phyloP scores from a whole-genome alignment of 306 rosid genomes.

The Sphenostylis stenocarpa region DNA sequence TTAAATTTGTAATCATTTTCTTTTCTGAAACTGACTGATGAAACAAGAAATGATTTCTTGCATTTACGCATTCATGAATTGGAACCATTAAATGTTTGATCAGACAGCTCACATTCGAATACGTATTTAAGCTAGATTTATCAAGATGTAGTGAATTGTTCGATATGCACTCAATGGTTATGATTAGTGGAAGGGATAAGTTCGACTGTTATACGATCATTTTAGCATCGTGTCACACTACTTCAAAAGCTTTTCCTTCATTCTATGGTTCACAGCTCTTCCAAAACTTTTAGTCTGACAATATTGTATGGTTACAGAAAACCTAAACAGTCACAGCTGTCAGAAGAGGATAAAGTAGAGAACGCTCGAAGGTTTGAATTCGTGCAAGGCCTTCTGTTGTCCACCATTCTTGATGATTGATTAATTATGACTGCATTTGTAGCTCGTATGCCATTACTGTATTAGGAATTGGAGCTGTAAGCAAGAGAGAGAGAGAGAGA shows the following conservation, averaged over 20 bases:
- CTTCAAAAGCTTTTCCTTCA: background rate
- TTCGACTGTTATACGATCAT: background rate
- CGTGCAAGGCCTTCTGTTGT: slow-evolving; percentile 74
- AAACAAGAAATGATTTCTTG: background rate
- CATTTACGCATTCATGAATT: background rate
- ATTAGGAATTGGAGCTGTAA: slow-evolving; percentile 38
- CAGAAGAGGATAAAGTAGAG: slow-evolving; percentile 69
- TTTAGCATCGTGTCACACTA: background rate
- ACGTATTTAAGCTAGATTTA: too few species aligned
- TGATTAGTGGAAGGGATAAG: background rate
- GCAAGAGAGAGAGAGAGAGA: slow-evolving; percentile 8
- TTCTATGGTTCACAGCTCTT: background rate
- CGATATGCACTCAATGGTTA: background rate
- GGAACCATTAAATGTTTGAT: too few species aligned
- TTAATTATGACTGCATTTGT: slow-evolving; percentile 43
- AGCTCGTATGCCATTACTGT: slow-evolving; percentile 18
- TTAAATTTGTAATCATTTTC: background rate
- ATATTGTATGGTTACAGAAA: slow-evolving; percentile 51
- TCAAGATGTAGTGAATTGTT: background rate
- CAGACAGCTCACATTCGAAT: too few species aligned
- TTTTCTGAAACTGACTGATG: background rate
- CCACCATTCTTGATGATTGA: slow-evolving; percentile 59
- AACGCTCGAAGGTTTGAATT: slow-evolving; percentile 71
- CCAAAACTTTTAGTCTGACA: slow-evolving; percentile 23
- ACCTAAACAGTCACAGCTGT: slow-evolving; percentile 40